These are phyloP conservation scores for Cyclotella atomus DNA, from an alignment of 108 stramenopile genomes.

Conservation along the genomic window DNA sequence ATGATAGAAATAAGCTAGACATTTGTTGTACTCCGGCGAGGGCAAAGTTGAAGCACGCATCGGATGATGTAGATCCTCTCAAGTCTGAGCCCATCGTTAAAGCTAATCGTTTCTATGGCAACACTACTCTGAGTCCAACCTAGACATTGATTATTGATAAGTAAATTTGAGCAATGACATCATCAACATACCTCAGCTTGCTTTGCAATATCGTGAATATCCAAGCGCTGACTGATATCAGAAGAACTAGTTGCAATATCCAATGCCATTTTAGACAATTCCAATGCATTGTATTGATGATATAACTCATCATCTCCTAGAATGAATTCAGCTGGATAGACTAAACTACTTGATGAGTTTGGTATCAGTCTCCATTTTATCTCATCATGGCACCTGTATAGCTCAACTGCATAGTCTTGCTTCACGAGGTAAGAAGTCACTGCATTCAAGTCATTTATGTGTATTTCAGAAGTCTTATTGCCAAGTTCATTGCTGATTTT, in stretches of 20 bases:
- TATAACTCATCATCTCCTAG: conserved; percentile 13
- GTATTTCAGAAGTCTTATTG: background rate
- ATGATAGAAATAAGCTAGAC: conserved; percentile 25
- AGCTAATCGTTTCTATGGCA: conserved; percentile 21
- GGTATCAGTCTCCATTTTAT: conserved; percentile 30
- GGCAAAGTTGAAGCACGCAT: conserved; percentile 48
- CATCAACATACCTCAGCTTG: conserved; percentile 46
- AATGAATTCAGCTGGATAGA: conserved; percentile 1
- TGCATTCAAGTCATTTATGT: conserved; percentile 13
- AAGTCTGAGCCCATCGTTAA: conserved; percentile 43
- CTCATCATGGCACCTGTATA: conserved; percentile 14
- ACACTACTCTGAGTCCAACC: too few relatives aligned
- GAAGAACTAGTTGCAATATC: conserved; percentile 26
- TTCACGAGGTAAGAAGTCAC: conserved; percentile 31
- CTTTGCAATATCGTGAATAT: conserved; percentile 30
- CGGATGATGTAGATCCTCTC: conserved; percentile 35
- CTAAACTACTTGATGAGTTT: background rate
- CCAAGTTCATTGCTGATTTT: conserved; percentile 14
- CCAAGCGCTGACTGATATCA: background rate
- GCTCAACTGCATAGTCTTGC: conserved; percentile 23
- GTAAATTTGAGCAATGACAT: too few relatives aligned
- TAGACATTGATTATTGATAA: too few relatives aligned
- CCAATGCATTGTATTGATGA: conserved; percentile 30
- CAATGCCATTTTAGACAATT: conserved; percentile 30
- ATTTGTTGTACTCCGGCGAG: conserved; percentile 30